Conservation (phyloP, 805 yeast genomes). For the Soucietia sequanensis region DNA sequence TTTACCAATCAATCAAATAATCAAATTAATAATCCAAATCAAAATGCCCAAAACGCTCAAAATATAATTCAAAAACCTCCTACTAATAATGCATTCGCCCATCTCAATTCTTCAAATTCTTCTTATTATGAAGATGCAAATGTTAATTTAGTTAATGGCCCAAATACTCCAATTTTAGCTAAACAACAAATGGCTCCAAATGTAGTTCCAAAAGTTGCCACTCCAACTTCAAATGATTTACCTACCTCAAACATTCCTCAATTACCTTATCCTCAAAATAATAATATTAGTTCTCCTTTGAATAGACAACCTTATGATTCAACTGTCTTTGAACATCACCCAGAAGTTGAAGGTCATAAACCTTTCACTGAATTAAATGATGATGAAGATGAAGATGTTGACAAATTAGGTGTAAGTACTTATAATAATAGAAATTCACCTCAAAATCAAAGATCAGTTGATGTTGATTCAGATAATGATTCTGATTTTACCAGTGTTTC, state of each 20-base stretch:
- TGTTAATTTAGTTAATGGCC: conserved; percentile 28
- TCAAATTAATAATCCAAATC: conserved; percentile 9
- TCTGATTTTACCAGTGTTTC: conserved; percentile 80
- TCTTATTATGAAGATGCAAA: conserved; percentile 6
- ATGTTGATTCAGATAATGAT: conserved; percentile 38
- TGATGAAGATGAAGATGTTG: conserved; percentile 18
- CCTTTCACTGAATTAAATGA: conserved; percentile 43
- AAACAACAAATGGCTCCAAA: conserved; percentile 33
- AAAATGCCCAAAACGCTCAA: conserved; percentile 14
- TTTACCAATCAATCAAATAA: no score
- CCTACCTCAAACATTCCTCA: conserved; percentile 12
- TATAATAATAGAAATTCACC: conserved; percentile 4
- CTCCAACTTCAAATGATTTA: conserved; percentile 21
- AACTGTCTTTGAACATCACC: conserved; percentile 43
- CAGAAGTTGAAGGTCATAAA: conserved; percentile 45
- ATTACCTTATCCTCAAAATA: conserved; percentile 24
- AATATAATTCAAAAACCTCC: background rate
- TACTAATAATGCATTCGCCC: background rate
- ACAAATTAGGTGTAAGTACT: no score
- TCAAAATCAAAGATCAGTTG: conserved; percentile 5
- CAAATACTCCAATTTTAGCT: conserved; percentile 31
- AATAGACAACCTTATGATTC: conserved; percentile 14
- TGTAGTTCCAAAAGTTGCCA: conserved; percentile 24
- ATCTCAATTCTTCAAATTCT: conserved; percentile 4
- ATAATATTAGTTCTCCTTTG: conserved; percentile 12